These are phyloP conservation scores for Lentinula detonsa DNA, from an alignment of 768 basidiomycete species.

Conservation along the genomic window DNA sequence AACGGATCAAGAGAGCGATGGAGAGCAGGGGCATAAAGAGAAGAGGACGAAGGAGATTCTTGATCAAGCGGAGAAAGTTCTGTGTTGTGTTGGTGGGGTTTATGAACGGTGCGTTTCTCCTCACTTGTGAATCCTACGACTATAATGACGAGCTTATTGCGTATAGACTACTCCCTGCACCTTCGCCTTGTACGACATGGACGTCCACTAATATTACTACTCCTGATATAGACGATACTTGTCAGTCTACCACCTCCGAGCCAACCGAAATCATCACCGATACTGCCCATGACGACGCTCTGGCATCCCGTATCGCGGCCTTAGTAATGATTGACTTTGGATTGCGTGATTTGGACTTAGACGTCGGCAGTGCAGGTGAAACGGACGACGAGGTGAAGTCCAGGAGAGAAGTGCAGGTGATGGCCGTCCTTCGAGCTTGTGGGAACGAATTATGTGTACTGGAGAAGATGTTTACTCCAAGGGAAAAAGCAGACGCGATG, in stretches of 20 bases:
- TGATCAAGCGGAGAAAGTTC: constrained; percentile 65
- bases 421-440: constrained; percentile 62
- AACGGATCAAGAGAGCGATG: constrained; percentile 12
- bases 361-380: constrained; percentile 39
- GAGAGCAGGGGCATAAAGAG: constrained; percentile 19
- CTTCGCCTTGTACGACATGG: constrained; percentile 14
- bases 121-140: neutral
- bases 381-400: neutral
- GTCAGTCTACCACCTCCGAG: neutral
- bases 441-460: constrained; percentile 63
- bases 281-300: constrained; percentile 80
- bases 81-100: constrained; percentile 54
- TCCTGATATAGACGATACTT: neutral
- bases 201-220: neutral
- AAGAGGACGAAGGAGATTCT: constrained; percentile 40
- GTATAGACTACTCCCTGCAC: constrained; percentile 38
- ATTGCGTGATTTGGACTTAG: constrained; percentile 85
- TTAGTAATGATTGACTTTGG: constrained; percentile 87
- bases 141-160: neutral
- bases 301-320: constrained; percentile 86
- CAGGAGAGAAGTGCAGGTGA: constrained; percentile 36
- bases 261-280: constrained; percentile 39
- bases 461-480: constrained; percentile 47
- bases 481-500: constrained; percentile 73
- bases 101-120: constrained; percentile 67